phyloP scores from a whole-genome alignment of 169 alveolate species.

The Plasmodium cynomolgi region DNA sequence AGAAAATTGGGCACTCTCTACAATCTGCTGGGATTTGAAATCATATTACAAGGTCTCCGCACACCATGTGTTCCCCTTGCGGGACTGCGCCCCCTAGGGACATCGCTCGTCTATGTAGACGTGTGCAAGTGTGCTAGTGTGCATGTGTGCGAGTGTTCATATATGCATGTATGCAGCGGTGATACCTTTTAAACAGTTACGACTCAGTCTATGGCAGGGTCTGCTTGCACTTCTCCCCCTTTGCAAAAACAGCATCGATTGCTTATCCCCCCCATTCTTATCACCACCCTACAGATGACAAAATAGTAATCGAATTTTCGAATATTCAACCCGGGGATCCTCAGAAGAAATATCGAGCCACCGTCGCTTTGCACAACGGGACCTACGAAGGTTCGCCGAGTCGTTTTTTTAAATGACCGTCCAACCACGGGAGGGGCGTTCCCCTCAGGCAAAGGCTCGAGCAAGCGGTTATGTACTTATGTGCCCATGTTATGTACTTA shows the following conservation, averaged over 20 bases:
- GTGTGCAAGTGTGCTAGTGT: background rate
- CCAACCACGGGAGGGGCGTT: background rate
- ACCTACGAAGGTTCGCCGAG: constrained; percentile 37
- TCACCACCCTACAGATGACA: constrained; percentile 24
- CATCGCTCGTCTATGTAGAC: background rate
- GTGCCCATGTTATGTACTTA: background rate
- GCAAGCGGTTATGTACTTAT: background rate
- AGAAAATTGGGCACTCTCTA: constrained; percentile 51
- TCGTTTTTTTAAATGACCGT: background rate
- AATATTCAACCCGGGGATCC: constrained; percentile 61
- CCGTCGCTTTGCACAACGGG: constrained; percentile 42
- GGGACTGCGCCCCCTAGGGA: background rate
- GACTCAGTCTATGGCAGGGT: background rate
- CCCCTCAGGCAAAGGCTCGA: background rate
- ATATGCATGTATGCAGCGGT: background rate
- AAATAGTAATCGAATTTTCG: constrained; percentile 50
- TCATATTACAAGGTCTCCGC: constrained; percentile 34
- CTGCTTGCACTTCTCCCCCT: background rate
- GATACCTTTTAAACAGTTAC: background rate
- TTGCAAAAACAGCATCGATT: background rate
- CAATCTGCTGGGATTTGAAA: constrained; percentile 64
- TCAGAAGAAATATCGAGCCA: constrained; percentile 64
- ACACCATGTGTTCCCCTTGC: background rate
- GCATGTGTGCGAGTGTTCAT: too few relatives aligned
- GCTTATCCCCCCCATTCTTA: background rate